phyloP scores from a whole-genome alignment of 2,329 filamentous ascomycete species.

The Arthrinium puccinioides region DNA sequence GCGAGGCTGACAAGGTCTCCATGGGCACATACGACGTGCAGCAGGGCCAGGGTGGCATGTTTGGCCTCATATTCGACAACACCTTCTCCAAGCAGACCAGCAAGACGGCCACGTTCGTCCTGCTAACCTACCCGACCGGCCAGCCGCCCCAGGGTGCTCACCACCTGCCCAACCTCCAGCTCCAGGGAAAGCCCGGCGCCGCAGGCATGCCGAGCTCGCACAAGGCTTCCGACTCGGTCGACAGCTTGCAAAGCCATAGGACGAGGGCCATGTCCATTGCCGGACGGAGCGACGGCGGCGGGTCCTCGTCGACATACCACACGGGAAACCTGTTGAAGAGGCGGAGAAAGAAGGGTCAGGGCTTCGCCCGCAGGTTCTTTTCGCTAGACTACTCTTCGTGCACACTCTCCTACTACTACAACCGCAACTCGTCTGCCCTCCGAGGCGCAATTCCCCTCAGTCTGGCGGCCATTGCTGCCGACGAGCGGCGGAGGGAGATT shows the following conservation, averaged over 20 bases:
- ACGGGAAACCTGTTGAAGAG: conserved; percentile 84
- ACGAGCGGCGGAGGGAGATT: conserved; percentile 83
- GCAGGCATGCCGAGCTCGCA: conserved; percentile 40
- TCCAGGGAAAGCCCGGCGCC: conserved; percentile 28
- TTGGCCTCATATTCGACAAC: conserved; percentile 95
- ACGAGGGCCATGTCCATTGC: conserved; percentile 41
- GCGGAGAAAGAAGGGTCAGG: conserved; percentile 86
- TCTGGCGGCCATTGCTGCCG: conserved; percentile 82
- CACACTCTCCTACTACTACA: conserved; percentile 94
- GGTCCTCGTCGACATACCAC: conserved; percentile 53
- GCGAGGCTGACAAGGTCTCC: conserved; percentile 90
- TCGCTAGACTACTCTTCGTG: conserved; percentile 91
- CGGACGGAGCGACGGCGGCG: conserved; percentile 41
- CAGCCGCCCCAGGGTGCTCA: conserved; percentile 68
- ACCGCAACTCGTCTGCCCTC: conserved; percentile 84
- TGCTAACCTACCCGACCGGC: conserved; percentile 86
- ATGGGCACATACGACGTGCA: conserved; percentile 82
- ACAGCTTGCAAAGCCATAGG: conserved; percentile 51
- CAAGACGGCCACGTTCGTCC: conserved; percentile 90
- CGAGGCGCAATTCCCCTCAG: conserved; percentile 89
- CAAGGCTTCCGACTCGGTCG: conserved; percentile 47
- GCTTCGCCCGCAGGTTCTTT: conserved; percentile 89
- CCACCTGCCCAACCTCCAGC: conserved; percentile 53
- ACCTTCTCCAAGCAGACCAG: conserved; percentile 94
- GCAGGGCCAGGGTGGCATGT: conserved; percentile 76